Percentiles rank a stretch among this genome's conserved stretches.
Evolutionary conservation across 140 eudicot species (phyloP).

Genomic region (Bidens hawaiensis): DNA sequence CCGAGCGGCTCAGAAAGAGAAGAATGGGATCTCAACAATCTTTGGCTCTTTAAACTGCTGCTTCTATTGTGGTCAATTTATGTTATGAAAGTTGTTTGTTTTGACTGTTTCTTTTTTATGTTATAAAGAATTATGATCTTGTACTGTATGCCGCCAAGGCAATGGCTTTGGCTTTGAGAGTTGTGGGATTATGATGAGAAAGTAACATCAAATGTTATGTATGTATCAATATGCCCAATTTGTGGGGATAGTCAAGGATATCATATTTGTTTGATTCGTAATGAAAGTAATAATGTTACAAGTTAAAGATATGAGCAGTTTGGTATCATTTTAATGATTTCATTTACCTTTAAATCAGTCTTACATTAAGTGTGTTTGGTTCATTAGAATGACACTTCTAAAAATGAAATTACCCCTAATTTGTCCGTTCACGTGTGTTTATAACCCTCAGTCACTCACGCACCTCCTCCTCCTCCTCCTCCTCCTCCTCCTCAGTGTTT

Average conservation of each 20-base stretch:
- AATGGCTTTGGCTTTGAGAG: conserved; percentile 13
- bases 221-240: neutral
- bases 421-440: too few species aligned
- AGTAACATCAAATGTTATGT: conserved; percentile 1
- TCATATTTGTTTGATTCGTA: neutral
- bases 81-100: conserved; percentile 7
- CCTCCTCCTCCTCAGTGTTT: too few species aligned
- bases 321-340: too few species aligned
- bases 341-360: too few species aligned
- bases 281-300: neutral
- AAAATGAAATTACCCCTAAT: too few species aligned
- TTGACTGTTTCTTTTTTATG: neutral
- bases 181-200: conserved; percentile 2
- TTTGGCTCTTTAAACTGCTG: conserved; percentile 6
- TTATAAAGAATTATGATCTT: neutral
- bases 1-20: conserved; percentile 70
- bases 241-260: neutral
- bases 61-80: neutral
- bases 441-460: too few species aligned
- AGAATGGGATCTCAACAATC: conserved; percentile 36
- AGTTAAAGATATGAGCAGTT: too few species aligned
- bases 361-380: too few species aligned
- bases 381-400: too few species aligned
- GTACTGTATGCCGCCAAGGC: conserved; percentile 8
- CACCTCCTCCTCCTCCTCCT: too few species aligned